A percentile compares a stretch with the other conserved stretches of the same genome.
These are phyloP conservation scores for Collybia sordida DNA, from an alignment of 768 basidiomycete genomes.

Conservation along the genomic window DNA sequence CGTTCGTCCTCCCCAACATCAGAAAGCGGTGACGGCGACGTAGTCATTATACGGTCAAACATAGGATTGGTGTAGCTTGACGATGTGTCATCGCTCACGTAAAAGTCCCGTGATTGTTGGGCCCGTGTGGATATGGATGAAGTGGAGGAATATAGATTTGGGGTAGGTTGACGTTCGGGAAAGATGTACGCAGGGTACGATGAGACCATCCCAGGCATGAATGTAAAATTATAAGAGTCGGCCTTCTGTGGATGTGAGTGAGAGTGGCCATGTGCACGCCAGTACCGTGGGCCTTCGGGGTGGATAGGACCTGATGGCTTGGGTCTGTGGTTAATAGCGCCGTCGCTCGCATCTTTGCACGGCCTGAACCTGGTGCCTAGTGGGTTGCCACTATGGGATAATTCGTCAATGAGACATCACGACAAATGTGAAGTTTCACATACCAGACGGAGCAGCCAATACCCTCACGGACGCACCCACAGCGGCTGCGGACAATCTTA, in stretches of 20 bases:
- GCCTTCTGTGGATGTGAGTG: slow-evolving; percentile 14
- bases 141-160: slow-evolving; percentile 25
- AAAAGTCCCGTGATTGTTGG: not conserved
- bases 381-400: slow-evolving; percentile 51
- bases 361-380: slow-evolving; percentile 63
- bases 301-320: slow-evolving; percentile 19
- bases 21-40: slow-evolving; percentile 34
- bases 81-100: not conserved
- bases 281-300: slow-evolving; percentile 43
- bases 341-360: slow-evolving; percentile 55
- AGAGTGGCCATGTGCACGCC: slow-evolving; percentile 28
- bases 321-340: slow-evolving; percentile 29
- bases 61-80: slow-evolving; percentile 15
- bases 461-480: slow-evolving; percentile 68
- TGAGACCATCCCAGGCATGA: slow-evolving; percentile 46
- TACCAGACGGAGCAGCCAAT: slow-evolving; percentile 65
- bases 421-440: slow-evolving; percentile 17
- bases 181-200: slow-evolving; percentile 31
- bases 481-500: slow-evolving; percentile 52
- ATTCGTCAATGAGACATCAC: not conserved
- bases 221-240: slow-evolving; percentile 38
- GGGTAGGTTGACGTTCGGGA: slow-evolving; percentile 24
- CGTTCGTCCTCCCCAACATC: slow-evolving; percentile 27
- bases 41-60: slow-evolving; percentile 33
- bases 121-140: slow-evolving; percentile 9